A percentile compares a stretch with the other conserved stretches of the same genome.
Conservation (phyloP, 148 eudicot genomes). For the Drosera capensis region DNA sequence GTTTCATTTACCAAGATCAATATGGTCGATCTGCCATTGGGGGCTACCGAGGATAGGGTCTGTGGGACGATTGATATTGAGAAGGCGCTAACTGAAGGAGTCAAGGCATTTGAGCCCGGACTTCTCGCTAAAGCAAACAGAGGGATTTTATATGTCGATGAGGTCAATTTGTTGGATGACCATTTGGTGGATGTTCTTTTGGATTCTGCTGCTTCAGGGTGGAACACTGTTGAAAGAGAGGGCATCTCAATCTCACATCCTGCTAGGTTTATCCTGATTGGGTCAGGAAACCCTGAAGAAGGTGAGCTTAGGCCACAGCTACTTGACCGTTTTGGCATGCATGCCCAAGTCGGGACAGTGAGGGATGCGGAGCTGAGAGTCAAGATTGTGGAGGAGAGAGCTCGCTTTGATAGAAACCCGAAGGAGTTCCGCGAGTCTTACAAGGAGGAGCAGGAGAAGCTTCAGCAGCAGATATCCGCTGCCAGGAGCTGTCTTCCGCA, state of each 20-base stretch:
- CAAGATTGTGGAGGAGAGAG: slow-evolving; percentile 88
- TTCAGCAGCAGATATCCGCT: slow-evolving; percentile 43
- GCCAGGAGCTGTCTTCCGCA: slow-evolving; percentile 52
- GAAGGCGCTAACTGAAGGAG: slow-evolving; percentile 85
- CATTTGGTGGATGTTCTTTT: slow-evolving; percentile 83
- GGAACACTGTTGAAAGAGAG: slow-evolving; percentile 94
- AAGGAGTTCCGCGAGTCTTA: slow-evolving; percentile 65
- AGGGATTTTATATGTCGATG: slow-evolving; percentile 82
- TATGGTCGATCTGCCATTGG: slow-evolving; percentile 92
- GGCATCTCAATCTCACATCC: slow-evolving; percentile 96
- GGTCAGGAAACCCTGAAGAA: slow-evolving; percentile 88
- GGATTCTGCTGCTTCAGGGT: slow-evolving; percentile 96
- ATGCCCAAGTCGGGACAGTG: slow-evolving; percentile 91
- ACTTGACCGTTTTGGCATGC: slow-evolving; percentile 93
- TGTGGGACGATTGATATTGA: slow-evolving; percentile 96
- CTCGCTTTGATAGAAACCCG: slow-evolving; percentile 66
- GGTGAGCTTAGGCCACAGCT: slow-evolving; percentile 87
- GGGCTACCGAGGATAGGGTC: slow-evolving; percentile 94
- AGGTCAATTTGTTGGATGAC: slow-evolving; percentile 79
- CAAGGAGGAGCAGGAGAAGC: slow-evolving; percentile 60
- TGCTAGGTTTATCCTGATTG: slow-evolving; percentile 75
- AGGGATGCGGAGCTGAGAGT: slow-evolving; percentile 90
- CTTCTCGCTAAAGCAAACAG: slow-evolving; percentile 94
- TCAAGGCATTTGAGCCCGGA: slow-evolving; percentile 97
- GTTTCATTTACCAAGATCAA: slow-evolving; percentile 55